Evolutionary conservation across 352 stramenopile species (phyloP).

Genomic region (Globisporangium rhizosaccharum): DNA sequence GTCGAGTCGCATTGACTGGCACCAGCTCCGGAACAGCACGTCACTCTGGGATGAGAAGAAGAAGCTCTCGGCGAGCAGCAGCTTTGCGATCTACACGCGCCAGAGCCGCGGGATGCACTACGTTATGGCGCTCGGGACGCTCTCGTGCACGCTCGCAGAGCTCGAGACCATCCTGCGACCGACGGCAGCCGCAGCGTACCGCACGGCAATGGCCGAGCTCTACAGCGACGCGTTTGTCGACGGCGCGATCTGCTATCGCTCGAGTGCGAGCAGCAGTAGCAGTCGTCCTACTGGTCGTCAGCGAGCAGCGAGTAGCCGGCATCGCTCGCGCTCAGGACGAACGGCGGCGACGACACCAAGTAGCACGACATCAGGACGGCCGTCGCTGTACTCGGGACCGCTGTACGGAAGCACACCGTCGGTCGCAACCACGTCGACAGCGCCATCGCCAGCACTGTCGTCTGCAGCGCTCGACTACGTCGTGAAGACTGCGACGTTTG

Average conservation of each 20-base stretch:
- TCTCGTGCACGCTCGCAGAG: slow-evolving; percentile 16
- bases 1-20: slow-evolving; percentile 12
- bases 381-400: not conserved
- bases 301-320: too few relatives aligned
- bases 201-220: slow-evolving; percentile 11
- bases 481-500: slow-evolving; percentile 45
- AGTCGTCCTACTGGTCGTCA: not conserved
- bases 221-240: slow-evolving; percentile 16
- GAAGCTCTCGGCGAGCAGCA: slow-evolving; percentile 4
- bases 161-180: slow-evolving; percentile 11
- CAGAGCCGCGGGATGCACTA: slow-evolving; percentile 18
- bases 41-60: slow-evolving; percentile 17
- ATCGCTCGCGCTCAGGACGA: too few relatives aligned
- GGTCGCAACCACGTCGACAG: too few relatives aligned
- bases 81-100: slow-evolving; percentile 16
- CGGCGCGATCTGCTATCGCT: slow-evolving; percentile 13
- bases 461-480: slow-evolving; percentile 13
- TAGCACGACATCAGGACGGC: not conserved
- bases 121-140: slow-evolving; percentile 12
- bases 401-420: not conserved
- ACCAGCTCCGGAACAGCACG: slow-evolving; percentile 15
- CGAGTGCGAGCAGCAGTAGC: not conserved
- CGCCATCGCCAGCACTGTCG: not conserved
- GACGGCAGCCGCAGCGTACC: slow-evolving; percentile 8
- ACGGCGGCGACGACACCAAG: not conserved